Evolutionary conservation across 805 yeast species (phyloP).

Genomic region (Ogataea zsoltii): DNA sequence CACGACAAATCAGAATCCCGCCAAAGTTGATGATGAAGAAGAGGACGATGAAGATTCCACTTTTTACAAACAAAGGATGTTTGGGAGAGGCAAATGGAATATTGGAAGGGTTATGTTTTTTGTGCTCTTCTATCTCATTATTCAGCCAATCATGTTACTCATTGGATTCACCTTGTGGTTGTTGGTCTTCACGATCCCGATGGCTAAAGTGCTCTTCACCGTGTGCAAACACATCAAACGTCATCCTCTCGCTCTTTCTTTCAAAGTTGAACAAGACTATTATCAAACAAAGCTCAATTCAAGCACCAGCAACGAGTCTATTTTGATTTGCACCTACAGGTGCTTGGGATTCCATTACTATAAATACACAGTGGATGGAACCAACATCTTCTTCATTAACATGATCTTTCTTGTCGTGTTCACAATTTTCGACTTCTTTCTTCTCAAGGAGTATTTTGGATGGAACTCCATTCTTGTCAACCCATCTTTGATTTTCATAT

Average conservation of each 20-base stretch:
- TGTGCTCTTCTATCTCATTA: slow-evolving; percentile 60
- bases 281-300: slow-evolving; percentile 36
- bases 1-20: not conserved
- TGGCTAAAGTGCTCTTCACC: slow-evolving; percentile 76
- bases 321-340: slow-evolving; percentile 86
- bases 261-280: slow-evolving; percentile 58
- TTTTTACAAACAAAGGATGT: slow-evolving; percentile 48
- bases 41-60: slow-evolving; percentile 32
- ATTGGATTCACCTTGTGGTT: slow-evolving; percentile 74
- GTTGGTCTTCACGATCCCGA: slow-evolving; percentile 85
- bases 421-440: slow-evolving; percentile 76
- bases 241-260: slow-evolving; percentile 87
- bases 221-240: slow-evolving; percentile 77
- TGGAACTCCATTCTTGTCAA: slow-evolving; percentile 50
- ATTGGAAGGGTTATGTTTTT: slow-evolving; percentile 79
- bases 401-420: slow-evolving; percentile 75
- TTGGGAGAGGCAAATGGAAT: slow-evolving; percentile 94
- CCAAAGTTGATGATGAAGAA: slow-evolving; percentile 11
- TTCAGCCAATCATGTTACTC: slow-evolving; percentile 64
- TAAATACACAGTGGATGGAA: slow-evolving; percentile 95
- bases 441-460: slow-evolving; percentile 49
- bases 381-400: slow-evolving; percentile 89
- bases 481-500: slow-evolving; percentile 64
- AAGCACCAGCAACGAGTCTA: slow-evolving; percentile 49
- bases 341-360: slow-evolving; percentile 92